These are phyloP conservation scores for Sordaria brevicollis DNA, from an alignment of 495 filamentous ascomycete genomes.

Conservation along the genomic window DNA sequence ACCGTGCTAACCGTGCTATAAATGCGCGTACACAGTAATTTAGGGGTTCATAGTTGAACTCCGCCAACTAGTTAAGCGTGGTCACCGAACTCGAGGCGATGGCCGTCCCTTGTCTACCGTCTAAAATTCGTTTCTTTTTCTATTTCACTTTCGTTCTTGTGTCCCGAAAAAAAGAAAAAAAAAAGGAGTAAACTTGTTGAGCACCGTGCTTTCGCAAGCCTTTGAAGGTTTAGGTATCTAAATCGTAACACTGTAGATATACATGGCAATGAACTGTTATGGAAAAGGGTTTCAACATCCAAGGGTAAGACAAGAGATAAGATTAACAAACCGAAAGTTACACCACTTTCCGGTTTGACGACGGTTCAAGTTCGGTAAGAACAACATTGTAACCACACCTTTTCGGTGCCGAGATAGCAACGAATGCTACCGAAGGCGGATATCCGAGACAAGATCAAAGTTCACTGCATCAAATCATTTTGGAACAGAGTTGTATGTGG, in stretches of 20 bases:
- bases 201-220: background rate
- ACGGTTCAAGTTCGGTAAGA: background rate
- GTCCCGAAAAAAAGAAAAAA: too few relatives aligned
- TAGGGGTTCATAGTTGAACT: too few relatives aligned
- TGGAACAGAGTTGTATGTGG: background rate
- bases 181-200: background rate
- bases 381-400: background rate
- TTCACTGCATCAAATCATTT: background rate
- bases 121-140: background rate
- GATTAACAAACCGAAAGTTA: background rate
- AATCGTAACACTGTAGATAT: too few relatives aligned
- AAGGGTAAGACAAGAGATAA: background rate
- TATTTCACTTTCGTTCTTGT: background rate
- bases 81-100: too few relatives aligned
- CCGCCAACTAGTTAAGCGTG: too few relatives aligned
- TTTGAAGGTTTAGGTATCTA: too few relatives aligned
- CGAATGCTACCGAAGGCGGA: background rate
- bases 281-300: background rate
- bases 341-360: background rate
- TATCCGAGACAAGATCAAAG: background rate
- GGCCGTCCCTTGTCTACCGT: too few relatives aligned
- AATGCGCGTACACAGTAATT: too few relatives aligned
- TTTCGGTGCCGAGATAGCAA: background rate
- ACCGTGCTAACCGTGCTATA: too few relatives aligned
- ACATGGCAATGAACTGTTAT: too few relatives aligned